Evolutionary conservation across 2,329 filamentous ascomycete genomes (phyloP).

Genomic region (Dactylonectria estremocensis): DNA sequence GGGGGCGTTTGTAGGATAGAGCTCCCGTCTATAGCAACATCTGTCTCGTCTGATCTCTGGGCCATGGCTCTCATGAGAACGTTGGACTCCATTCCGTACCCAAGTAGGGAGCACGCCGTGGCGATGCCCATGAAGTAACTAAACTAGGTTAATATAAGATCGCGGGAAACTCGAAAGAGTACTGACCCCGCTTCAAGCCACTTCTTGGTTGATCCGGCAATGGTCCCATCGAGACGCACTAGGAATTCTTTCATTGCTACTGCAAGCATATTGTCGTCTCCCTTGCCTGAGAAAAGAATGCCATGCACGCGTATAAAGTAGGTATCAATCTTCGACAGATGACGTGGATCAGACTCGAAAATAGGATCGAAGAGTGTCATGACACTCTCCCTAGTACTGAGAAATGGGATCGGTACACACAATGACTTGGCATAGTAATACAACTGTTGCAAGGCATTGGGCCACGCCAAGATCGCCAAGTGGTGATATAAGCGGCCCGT

Average conservation of each 20-base stretch:
- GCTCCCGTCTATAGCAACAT: slow-evolving; percentile 12
- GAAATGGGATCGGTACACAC: slow-evolving; percentile 77
- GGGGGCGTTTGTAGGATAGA: slow-evolving; percentile 44
- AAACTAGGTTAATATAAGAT: slow-evolving; percentile 18
- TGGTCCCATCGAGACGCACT: slow-evolving; percentile 68
- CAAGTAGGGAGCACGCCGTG: slow-evolving; percentile 51
- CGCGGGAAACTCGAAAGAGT: background rate
- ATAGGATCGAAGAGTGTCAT: slow-evolving; percentile 57
- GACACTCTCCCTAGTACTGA: slow-evolving; percentile 78
- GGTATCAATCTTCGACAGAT: background rate
- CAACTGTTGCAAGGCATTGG: slow-evolving; percentile 78
- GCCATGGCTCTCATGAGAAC: slow-evolving; percentile 1
- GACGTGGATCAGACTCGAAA: too few species aligned
- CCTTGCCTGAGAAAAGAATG: slow-evolving; percentile 71
- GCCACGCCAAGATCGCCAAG: slow-evolving; percentile 82
- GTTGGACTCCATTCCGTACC: slow-evolving; percentile 45
- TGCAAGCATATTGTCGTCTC: slow-evolving; percentile 63
- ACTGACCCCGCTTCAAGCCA: slow-evolving; percentile 66
- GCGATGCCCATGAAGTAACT: slow-evolving; percentile 55
- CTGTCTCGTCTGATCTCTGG: background rate
- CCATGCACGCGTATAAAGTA: slow-evolving; percentile 51
- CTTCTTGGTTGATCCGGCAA: slow-evolving; percentile 64
- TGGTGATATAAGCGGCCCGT: slow-evolving; percentile 91
- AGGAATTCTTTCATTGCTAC: slow-evolving; percentile 66
- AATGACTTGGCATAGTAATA: slow-evolving; percentile 82